Conservation (phyloP, 805 yeast species). For the Starmerella tilneyi region DNA sequence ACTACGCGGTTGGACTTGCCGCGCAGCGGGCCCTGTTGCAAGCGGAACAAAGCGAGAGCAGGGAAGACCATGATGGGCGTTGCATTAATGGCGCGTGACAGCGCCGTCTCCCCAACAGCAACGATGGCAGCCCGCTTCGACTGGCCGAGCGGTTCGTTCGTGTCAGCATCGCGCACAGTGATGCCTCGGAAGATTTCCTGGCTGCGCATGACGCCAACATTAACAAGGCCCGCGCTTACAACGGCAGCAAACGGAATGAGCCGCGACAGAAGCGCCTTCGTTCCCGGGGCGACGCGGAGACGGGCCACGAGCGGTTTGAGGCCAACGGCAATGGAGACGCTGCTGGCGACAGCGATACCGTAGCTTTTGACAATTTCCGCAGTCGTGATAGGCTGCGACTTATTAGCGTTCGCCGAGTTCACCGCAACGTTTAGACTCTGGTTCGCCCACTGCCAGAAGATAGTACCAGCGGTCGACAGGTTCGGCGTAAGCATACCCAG, state of each 20-base stretch:
- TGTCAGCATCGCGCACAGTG: constrained; percentile 33
- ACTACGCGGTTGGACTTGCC: constrained; percentile 58
- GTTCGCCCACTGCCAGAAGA: constrained; percentile 97
- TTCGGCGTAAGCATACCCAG: constrained; percentile 97
- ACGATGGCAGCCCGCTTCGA: constrained; percentile 79
- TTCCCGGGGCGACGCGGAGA: constrained; percentile 58
- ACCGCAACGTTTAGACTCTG: constrained; percentile 95
- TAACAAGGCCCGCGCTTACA: constrained; percentile 90
- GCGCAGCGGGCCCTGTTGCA: constrained; percentile 61
- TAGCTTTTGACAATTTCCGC: constrained; percentile 69
- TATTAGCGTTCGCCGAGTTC: constrained; percentile 91
- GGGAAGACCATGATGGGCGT: constrained; percentile 97
- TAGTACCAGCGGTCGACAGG: constrained; percentile 76
- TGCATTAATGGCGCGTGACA: constrained; percentile 88
- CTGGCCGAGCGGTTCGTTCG: constrained; percentile 41
- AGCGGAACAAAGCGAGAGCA: constrained; percentile 66
- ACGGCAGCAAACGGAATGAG: constrained; percentile 98
- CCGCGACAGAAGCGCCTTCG: constrained; percentile 66
- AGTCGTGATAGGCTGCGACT: constrained; percentile 80
- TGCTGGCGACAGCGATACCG: constrained; percentile 80
- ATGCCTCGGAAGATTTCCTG: constrained; percentile 67
- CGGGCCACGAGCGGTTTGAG: constrained; percentile 84
- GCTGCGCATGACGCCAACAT: constrained; percentile 92
- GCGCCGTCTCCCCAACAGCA: constrained; percentile 96
- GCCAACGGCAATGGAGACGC: constrained; percentile 92